phyloP scores from a whole-genome alignment of 345 rosid genomes.

The Rhodamnia argentea region DNA sequence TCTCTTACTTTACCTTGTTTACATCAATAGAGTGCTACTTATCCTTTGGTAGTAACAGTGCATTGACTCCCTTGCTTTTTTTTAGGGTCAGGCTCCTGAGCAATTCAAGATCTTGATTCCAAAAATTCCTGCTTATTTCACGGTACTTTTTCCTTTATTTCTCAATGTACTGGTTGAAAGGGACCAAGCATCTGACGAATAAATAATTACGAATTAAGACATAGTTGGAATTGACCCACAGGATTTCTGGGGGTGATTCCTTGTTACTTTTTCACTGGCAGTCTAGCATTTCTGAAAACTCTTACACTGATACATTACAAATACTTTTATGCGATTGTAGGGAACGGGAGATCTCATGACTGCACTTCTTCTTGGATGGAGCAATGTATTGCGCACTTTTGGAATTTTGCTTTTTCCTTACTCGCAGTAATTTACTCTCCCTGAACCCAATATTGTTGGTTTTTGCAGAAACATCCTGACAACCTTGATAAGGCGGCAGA shows the following conservation, averaged over 20 bases:
- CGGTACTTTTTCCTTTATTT: slow-evolving; percentile 37
- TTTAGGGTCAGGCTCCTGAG: slow-evolving; percentile 64
- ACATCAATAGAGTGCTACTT: not conserved
- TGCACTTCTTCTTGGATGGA: slow-evolving; percentile 98
- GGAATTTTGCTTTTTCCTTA: not conserved
- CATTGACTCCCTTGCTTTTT: not conserved
- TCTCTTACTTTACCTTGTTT: not conserved
- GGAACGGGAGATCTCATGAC: slow-evolving; percentile 99
- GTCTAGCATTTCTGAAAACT: not conserved
- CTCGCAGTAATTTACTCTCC: not conserved
- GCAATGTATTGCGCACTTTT: slow-evolving; percentile 49
- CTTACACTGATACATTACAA: not conserved
- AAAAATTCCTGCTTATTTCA: slow-evolving; percentile 90
- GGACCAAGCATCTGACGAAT: not conserved
- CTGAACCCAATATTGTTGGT: not conserved
- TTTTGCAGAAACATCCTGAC: slow-evolving; percentile 75
- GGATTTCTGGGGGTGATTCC: not conserved
- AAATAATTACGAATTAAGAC: not conserved
- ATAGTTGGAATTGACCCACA: not conserved
- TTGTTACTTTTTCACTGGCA: not conserved
- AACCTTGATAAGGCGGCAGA: slow-evolving; percentile 79
- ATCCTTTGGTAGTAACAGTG: not conserved
- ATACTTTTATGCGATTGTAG: slow-evolving; percentile 21
- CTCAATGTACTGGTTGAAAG: not conserved
- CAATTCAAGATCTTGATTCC: slow-evolving; percentile 86